A percentile compares a stretch with the other conserved stretches of the same genome.
These are phyloP conservation scores for Neodidymelliopsis sp. DNA, from an alignment of 2,329 filamentous ascomycete species.

Conservation along the genomic window DNA sequence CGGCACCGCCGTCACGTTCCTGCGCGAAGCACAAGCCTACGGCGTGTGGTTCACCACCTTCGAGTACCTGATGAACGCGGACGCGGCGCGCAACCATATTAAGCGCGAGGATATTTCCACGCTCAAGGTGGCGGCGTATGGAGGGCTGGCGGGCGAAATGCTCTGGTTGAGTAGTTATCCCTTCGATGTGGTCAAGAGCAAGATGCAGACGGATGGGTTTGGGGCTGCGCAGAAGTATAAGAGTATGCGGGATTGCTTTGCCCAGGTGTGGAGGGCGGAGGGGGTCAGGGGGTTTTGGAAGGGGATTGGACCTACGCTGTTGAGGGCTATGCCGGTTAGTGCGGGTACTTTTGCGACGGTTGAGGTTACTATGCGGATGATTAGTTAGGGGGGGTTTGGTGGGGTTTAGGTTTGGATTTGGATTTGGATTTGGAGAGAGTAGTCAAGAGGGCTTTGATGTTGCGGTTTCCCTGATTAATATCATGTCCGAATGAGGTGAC, in stretches of 20 bases:
- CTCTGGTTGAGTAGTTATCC: slow-evolving; percentile 95
- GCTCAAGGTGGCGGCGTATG: slow-evolving; percentile 89
- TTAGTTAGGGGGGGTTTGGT: too few relatives aligned
- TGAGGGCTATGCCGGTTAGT: slow-evolving; percentile 96
- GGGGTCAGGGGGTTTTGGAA: slow-evolving; percentile 91
- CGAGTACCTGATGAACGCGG: slow-evolving; percentile 94
- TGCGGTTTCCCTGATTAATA: too few relatives aligned
- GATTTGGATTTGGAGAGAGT: too few relatives aligned
- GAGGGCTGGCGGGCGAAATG: slow-evolving; percentile 90
- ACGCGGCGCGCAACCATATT: slow-evolving; percentile 79
- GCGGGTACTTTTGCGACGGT: slow-evolving; percentile 93
- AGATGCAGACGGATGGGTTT: slow-evolving; percentile 98
- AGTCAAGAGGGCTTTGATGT: too few relatives aligned
- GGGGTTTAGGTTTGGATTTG: too few relatives aligned
- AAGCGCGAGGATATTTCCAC: slow-evolving; percentile 79
- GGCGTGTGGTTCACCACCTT: slow-evolving; percentile 95
- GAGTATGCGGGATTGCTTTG: slow-evolving; percentile 89
- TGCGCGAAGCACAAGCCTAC: slow-evolving; percentile 93
- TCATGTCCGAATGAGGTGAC: too few relatives aligned
- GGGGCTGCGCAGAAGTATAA: slow-evolving; percentile 74
- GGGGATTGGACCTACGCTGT: slow-evolving; percentile 85
- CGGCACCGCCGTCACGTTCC: slow-evolving; percentile 82
- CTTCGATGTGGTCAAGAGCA: slow-evolving; percentile 97
- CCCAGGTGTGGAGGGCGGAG: slow-evolving; percentile 78
- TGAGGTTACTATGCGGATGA: slow-evolving; percentile 35